These are phyloP conservation scores for Dactylonectria macrodidyma DNA, from an alignment of 2,329 filamentous ascomycete genomes.

Conservation along the genomic window DNA sequence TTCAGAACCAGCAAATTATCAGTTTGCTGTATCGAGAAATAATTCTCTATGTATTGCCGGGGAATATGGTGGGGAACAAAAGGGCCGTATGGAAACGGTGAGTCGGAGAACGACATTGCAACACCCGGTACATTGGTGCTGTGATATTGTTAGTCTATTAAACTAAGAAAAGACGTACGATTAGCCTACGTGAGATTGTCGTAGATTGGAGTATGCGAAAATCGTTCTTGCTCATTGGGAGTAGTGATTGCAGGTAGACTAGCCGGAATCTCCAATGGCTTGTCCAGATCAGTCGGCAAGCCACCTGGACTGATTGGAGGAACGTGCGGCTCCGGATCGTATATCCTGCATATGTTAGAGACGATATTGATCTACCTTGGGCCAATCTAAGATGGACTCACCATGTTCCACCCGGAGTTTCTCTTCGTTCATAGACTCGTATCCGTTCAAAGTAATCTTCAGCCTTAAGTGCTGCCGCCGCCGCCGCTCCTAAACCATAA, in stretches of 20 bases:
- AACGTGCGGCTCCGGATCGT: slow-evolving; percentile 58
- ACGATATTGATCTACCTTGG: neutral
- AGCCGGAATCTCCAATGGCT: slow-evolving; percentile 59
- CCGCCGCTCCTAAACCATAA: slow-evolving; percentile 57
- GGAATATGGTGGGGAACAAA: slow-evolving; percentile 70
- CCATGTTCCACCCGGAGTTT: slow-evolving; percentile 63
- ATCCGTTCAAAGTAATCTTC: slow-evolving; percentile 61
- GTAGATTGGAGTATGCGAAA: slow-evolving; percentile 65
- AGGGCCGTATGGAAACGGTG: slow-evolving; percentile 67
- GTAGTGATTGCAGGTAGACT: slow-evolving; percentile 57
- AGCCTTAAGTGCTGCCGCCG: slow-evolving; percentile 62
- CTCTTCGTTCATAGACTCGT: slow-evolving; percentile 59
- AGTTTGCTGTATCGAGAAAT: slow-evolving; percentile 65
- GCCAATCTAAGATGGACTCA: slow-evolving; percentile 33
- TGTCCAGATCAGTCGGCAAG: slow-evolving; percentile 62
- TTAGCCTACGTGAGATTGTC: slow-evolving; percentile 62
- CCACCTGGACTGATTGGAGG: slow-evolving; percentile 58
- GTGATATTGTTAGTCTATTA: accelerated
- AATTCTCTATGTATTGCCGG: slow-evolving; percentile 69
- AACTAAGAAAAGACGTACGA: neutral
- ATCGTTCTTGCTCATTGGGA: slow-evolving; percentile 64
- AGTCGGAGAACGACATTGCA: slow-evolving; percentile 70
- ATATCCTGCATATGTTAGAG: slow-evolving; percentile 60
- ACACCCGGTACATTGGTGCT: slow-evolving; percentile 71
- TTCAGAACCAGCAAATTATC: slow-evolving; percentile 64